phyloP scores from a whole-genome alignment of 129 eudicot species.

The Cynara cardunculus region DNA sequence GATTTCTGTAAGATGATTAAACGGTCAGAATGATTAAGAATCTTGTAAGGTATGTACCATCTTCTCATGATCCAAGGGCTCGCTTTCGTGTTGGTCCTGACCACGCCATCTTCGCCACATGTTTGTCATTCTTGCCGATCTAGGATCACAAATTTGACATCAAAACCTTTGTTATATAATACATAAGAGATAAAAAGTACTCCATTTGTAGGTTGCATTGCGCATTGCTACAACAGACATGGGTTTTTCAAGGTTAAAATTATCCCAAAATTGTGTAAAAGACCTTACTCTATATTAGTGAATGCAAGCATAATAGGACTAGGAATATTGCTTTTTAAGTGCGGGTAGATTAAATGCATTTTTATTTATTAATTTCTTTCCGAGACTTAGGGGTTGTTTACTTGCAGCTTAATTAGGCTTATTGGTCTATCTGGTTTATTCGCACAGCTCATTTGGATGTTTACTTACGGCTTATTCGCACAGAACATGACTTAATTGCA shows the following conservation, averaged over 20 bases:
- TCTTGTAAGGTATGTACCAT: slow-evolving; percentile 36
- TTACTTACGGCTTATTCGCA: too few species aligned
- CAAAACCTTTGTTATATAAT: not conserved
- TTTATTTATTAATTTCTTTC: too few species aligned
- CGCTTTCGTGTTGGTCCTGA: slow-evolving; percentile 37
- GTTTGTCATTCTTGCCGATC: slow-evolving; percentile 4
- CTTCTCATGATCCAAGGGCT: slow-evolving; percentile 40
- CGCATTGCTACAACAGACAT: not conserved
- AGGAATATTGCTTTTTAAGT: not conserved
- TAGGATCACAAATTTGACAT: not conserved
- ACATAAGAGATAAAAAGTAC: not conserved
- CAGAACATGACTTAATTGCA: too few species aligned
- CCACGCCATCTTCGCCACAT: slow-evolving; percentile 56
- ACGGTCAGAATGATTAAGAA: not conserved
- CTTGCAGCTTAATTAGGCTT: too few species aligned
- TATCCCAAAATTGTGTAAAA: not conserved
- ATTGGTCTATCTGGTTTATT: too few species aligned
- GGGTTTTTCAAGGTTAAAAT: not conserved
- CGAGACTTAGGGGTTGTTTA: too few species aligned
- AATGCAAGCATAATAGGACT: not conserved
- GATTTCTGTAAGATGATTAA: not conserved
- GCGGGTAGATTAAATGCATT: too few species aligned
- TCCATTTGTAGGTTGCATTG: too few species aligned
- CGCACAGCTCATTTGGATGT: too few species aligned
- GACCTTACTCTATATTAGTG: not conserved